phyloP scores from a whole-genome alignment of 129 eudicot genomes.

The Artemisia tridentata region DNA sequence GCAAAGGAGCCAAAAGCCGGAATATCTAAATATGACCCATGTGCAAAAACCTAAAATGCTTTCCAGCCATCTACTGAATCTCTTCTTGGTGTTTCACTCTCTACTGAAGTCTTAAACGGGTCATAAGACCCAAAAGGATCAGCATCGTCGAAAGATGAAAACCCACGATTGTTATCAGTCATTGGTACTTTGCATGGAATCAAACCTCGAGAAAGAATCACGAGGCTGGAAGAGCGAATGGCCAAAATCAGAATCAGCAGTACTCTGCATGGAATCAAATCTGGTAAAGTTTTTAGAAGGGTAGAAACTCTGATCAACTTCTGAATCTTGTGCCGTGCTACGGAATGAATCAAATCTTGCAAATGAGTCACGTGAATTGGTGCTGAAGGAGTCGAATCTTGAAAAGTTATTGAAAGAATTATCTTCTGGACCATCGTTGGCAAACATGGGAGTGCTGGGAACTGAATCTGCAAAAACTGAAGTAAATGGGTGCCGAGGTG shows the following conservation, averaged over 20 bases:
- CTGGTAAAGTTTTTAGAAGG: slow-evolving; percentile 37
- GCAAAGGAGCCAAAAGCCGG: too few species aligned
- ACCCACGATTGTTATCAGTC: slow-evolving; percentile 48
- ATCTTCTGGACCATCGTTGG: too few species aligned
- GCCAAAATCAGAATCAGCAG: too few species aligned
- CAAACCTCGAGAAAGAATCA: slow-evolving; percentile 58
- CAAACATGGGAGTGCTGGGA: too few species aligned
- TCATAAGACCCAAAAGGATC: slow-evolving; percentile 60
- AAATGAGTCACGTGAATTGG: too few species aligned
- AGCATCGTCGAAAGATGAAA: slow-evolving; percentile 71
- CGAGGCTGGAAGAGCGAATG: slow-evolving; percentile 51
- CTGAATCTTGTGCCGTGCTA: slow-evolving; percentile 54
- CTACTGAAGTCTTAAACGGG: slow-evolving; percentile 47
- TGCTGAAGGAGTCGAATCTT: too few species aligned
- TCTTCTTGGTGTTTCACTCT: slow-evolving; percentile 33
- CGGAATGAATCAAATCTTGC: slow-evolving; percentile 75
- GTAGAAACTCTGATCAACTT: slow-evolving; percentile 41
- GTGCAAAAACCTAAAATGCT: too few species aligned
- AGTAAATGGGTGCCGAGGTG: slow-evolving; percentile 34
- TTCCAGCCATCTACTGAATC: too few species aligned
- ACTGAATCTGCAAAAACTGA: too few species aligned
- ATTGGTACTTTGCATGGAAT: slow-evolving; percentile 51
- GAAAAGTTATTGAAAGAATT: too few species aligned
- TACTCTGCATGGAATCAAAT: slow-evolving; percentile 65
- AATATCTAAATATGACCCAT: too few species aligned